Evolutionary conservation across 1,284 basidiomycete species (phyloP).

Genomic region (Phellopilus nigrolimitatus): DNA sequence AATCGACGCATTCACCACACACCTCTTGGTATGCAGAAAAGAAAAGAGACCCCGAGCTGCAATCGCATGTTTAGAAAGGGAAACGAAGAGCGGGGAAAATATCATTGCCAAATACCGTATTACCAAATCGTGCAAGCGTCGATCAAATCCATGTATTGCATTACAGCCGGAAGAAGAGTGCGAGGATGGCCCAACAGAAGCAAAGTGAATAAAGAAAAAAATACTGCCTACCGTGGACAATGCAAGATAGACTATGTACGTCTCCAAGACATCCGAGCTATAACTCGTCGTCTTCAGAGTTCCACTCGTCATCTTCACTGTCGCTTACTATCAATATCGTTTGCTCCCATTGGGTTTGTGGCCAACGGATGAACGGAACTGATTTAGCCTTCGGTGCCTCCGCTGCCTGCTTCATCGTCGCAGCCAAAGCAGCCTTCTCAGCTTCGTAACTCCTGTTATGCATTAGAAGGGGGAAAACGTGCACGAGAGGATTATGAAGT

Average conservation of each 20-base stretch:
- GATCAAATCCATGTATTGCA: not conserved
- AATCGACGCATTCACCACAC: too few relatives aligned
- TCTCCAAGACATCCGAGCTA: not conserved
- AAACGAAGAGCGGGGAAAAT: not conserved
- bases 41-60: too few relatives aligned
- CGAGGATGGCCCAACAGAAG: not conserved
- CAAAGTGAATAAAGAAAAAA: not conserved
- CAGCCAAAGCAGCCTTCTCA: slow-evolving; percentile 2
- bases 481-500: not conserved
- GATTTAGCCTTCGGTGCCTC: not conserved
- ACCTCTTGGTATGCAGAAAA: too few relatives aligned
- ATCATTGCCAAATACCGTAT: not conserved
- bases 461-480: not conserved
- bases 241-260: not conserved
- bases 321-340: slow-evolving; percentile 8
- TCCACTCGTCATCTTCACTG: slow-evolving; percentile 9
- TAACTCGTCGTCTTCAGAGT: not conserved
- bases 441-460: slow-evolving; percentile 1
- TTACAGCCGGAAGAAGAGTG: not conserved
- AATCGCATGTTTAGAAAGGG: too few relatives aligned
- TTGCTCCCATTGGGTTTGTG: slow-evolving; percentile 7
- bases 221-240: not conserved
- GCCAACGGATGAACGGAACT: not conserved
- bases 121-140: not conserved
- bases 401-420: slow-evolving; percentile 1